Conservation (phyloP, 805 yeast species). For the Metahyphopichia silvanorum region DNA sequence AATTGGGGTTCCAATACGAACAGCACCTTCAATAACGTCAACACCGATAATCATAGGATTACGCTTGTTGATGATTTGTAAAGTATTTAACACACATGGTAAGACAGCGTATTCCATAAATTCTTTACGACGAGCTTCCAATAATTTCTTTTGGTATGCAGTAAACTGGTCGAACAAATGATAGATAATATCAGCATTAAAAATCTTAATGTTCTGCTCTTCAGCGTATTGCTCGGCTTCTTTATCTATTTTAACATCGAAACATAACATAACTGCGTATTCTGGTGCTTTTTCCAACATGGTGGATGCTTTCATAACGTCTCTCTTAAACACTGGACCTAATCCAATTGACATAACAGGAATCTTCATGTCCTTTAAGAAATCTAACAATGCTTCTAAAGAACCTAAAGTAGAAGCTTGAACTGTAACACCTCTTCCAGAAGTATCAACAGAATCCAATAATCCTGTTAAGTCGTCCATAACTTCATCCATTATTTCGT, state of each 20-base stretch:
- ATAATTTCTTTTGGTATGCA: slow-evolving; percentile 81
- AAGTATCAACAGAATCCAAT: slow-evolving; percentile 88
- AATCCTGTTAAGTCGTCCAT: slow-evolving; percentile 97
- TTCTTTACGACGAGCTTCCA: slow-evolving; percentile 88
- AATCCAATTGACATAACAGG: slow-evolving; percentile 98
- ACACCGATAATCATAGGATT: slow-evolving; percentile 99
- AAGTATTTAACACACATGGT: slow-evolving; percentile 92
- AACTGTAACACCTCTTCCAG: slow-evolving; percentile 96
- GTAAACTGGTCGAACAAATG: slow-evolving; percentile 94
- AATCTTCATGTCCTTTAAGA: slow-evolving; percentile 97
- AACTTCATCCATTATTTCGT: slow-evolving; percentile 94
- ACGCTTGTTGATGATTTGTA: slow-evolving; percentile 96
- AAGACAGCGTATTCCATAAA: slow-evolving; percentile 84
- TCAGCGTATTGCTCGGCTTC: slow-evolving; percentile 98
- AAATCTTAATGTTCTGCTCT: slow-evolving; percentile 86
- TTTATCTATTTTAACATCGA: slow-evolving; percentile 94
- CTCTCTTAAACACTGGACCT: slow-evolving; percentile 98
- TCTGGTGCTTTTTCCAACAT: slow-evolving; percentile 97
- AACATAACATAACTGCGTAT: slow-evolving; percentile 96
- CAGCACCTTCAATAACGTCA: slow-evolving; percentile 88
- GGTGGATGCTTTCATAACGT: slow-evolving; percentile 94
- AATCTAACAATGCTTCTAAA: slow-evolving; percentile 92
- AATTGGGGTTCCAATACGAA: slow-evolving; percentile 91
- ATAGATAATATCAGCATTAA: slow-evolving; percentile 94
- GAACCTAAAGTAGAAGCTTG: slow-evolving; percentile 99